Percentiles rank a stretch among this genome's conserved stretches.
These are phyloP conservation scores for Candida taoyuanica DNA, from an alignment of 805 yeast species.

Conservation along the genomic window DNA sequence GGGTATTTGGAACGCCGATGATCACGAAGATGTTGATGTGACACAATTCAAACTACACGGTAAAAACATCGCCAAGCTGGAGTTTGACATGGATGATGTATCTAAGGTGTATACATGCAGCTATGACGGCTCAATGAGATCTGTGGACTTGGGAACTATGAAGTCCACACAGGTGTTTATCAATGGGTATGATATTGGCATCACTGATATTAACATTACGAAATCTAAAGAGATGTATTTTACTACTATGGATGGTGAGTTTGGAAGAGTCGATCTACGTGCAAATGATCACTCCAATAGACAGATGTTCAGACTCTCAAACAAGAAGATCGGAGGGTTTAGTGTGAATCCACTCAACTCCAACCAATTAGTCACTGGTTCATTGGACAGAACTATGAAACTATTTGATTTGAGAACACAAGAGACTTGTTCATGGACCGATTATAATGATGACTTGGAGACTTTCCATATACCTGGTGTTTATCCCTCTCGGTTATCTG, in stretches of 20 bases:
- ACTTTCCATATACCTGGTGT: slow-evolving; percentile 42
- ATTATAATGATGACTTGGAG: slow-evolving; percentile 37
- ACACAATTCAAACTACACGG: slow-evolving; percentile 72
- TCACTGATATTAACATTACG: slow-evolving; percentile 67
- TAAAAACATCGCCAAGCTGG: slow-evolving; percentile 61
- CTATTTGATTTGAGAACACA: slow-evolving; percentile 80
- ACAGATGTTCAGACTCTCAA: slow-evolving; percentile 52
- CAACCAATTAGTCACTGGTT: slow-evolving; percentile 77
- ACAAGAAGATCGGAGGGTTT: slow-evolving; percentile 91
- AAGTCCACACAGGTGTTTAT: slow-evolving; percentile 59
- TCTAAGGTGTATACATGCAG: slow-evolving; percentile 63
- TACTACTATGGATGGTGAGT: slow-evolving; percentile 77
- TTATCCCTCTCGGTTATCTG: slow-evolving; percentile 71
- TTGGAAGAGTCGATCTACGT: slow-evolving; percentile 70
- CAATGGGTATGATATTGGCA: slow-evolving; percentile 53
- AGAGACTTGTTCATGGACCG: slow-evolving; percentile 51
- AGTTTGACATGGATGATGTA: slow-evolving; percentile 45
- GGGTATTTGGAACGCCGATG: slow-evolving; percentile 79
- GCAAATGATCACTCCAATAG: slow-evolving; percentile 32
- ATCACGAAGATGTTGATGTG: slow-evolving; percentile 43
- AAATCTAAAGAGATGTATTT: slow-evolving; percentile 58
- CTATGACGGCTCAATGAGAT: slow-evolving; percentile 84
- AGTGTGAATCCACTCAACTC: slow-evolving; percentile 64
- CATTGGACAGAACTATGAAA: slow-evolving; percentile 78
- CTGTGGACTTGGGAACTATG: slow-evolving; percentile 59